These are phyloP conservation scores for Sesbania bispinosa DNA, from an alignment of 306 rosid species.

Conservation along the genomic window DNA sequence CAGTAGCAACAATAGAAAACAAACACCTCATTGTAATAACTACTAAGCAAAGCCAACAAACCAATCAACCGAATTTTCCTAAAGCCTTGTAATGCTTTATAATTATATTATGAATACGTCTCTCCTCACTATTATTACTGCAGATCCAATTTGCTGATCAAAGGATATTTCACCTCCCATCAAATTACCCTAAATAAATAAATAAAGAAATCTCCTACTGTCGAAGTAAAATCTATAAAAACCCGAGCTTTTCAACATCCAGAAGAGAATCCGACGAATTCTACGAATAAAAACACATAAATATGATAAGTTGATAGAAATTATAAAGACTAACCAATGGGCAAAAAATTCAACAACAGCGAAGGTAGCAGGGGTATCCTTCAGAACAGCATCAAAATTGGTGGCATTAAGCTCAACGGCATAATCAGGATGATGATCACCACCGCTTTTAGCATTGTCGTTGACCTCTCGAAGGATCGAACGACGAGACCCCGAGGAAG, in stretches of 20 bases:
- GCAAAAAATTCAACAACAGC: slow-evolving; percentile 91
- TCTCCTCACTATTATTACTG: background rate
- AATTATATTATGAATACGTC: background rate
- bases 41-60: slow-evolving; percentile 20
- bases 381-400: slow-evolving; percentile 66
- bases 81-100: background rate
- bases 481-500: slow-evolving; percentile 51
- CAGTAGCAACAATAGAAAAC: background rate
- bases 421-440: slow-evolving; percentile 56
- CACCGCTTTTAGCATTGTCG: slow-evolving; percentile 19
- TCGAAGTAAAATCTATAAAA: background rate
- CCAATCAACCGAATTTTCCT: background rate
- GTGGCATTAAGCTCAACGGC: slow-evolving; percentile 76
- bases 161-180: background rate
- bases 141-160: slow-evolving; percentile 5
- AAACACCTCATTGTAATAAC: background rate
- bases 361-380: slow-evolving; percentile 71
- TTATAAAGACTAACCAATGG: slow-evolving; percentile 55
- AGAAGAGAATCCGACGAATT: background rate
- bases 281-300: background rate
- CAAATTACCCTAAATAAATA: background rate
- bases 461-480: slow-evolving; percentile 59
- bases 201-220: background rate
- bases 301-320: background rate
- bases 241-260: background rate